Evolutionary conservation across 495 filamentous ascomycete species (phyloP), one percentile per base, ranked within the genome.

Genomic region (Penicillium fimorum): DNA sequence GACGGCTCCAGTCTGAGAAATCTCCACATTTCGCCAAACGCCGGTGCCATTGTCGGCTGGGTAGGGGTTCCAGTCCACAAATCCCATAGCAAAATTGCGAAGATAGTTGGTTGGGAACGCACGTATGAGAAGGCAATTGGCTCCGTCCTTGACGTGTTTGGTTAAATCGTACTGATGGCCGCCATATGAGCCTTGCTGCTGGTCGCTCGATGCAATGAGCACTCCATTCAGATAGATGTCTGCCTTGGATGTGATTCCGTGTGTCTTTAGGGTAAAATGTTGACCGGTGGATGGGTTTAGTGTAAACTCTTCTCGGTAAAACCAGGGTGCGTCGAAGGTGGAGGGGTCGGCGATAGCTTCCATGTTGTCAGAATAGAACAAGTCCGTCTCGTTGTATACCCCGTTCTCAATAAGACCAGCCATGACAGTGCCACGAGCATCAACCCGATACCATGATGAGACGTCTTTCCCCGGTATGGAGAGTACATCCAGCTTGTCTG

Each of bases 51-150:
- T 84, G 60, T 85, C 81, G 0, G 75, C 69, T 0, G 85, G 84
- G 52, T 79, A 82, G 0, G 84, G 84, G 42, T 87, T 87, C 85
- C 85, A 88, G 54, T 88, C 85, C 1, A 82, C 79, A 52, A 83
- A 88, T 0, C 84, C 82, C 18, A 83, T 60, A 0, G 78, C 82
- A 45, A 87, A 75, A 53, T 88, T 83, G 25, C 77, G 71, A 27
- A 80, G 71, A 60, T 85, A 86, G 55, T 82, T 70, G 0, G 84
- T 86, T 1, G 84, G 84, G 51, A 85, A 71, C 0, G 76, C 80
- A 24, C 74, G 65, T 13, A 86, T 75, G 5, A 79, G 68, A 13
- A 88, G 42, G 0, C 76, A 80, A 60, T 87, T 87, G 0, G 49
- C 22, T 0, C 69, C 70, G 6, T 65, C 47, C 7, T 61, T 63